These are phyloP conservation scores for Isoetes taiwanensis DNA, from an alignment of 75 land plant genomes.

Conservation along the genomic window DNA sequence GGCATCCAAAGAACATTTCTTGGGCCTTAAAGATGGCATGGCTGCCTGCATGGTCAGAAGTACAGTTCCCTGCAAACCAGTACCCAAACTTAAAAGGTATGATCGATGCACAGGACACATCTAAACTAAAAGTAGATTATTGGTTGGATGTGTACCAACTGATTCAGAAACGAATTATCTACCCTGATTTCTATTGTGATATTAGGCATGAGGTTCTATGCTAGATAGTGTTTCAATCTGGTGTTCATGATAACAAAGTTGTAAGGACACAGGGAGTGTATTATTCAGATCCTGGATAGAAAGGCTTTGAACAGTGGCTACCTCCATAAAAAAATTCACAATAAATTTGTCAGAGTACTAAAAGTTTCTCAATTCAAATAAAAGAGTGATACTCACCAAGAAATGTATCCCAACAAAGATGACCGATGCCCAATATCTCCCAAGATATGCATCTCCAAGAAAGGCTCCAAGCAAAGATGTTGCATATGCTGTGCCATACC, in stretches of 20 bases:
- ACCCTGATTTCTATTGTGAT: too few relatives aligned
- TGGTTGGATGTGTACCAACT: constrained; percentile 10
- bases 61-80: constrained; percentile 47
- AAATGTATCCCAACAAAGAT: constrained; percentile 59
- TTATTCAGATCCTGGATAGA: too few relatives aligned
- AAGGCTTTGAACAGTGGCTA: too few relatives aligned
- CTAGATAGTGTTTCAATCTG: too few relatives aligned
- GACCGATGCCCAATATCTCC: constrained; percentile 66
- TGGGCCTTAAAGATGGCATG: constrained; percentile 49
- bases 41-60: constrained; percentile 66
- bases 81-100: too few relatives aligned
- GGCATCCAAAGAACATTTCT: constrained; percentile 24
- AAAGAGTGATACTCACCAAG: constrained; percentile 27
- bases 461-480: constrained; percentile 66
- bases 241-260: too few relatives aligned
- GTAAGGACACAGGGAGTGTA: too few relatives aligned
- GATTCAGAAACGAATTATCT: too few relatives aligned
- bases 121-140: constrained; percentile 18
- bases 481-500: constrained; percentile 55
- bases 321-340: too few relatives aligned
- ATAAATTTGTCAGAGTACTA: neutral
- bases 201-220: too few relatives aligned
- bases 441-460: constrained; percentile 64
- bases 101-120: too few relatives aligned
- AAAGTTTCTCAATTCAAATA: constrained; percentile 8